These are phyloP conservation scores for Claviceps sp. DNA, from an alignment of 2,329 filamentous ascomycete genomes.

Conservation along the genomic window DNA sequence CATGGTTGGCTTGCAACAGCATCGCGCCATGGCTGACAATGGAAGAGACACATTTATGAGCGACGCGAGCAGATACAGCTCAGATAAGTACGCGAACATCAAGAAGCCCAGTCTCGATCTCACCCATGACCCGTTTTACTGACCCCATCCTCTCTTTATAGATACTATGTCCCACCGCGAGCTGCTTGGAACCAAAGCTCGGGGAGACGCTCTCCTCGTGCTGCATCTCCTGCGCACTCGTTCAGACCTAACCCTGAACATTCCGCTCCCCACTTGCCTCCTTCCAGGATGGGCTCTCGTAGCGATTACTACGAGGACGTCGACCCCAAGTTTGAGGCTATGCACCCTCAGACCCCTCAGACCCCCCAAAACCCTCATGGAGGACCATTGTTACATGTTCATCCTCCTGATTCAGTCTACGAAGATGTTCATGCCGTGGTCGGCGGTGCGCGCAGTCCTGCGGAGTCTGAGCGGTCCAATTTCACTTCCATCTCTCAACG, in stretches of 20 bases:
- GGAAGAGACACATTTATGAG: conserved; percentile 42
- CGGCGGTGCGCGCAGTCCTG: conserved; percentile 51
- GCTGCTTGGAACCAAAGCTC: conserved; percentile 39
- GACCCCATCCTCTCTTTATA: conserved; percentile 5
- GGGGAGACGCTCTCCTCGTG: conserved; percentile 29
- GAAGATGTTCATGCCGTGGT: conserved; percentile 46
- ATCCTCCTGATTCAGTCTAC: conserved; percentile 30
- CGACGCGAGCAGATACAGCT: conserved; percentile 59
- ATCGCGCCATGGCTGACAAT: conserved; percentile 14
- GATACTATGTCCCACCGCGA: conserved; percentile 42
- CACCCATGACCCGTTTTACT: background rate
- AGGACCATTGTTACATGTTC: conserved; percentile 14
- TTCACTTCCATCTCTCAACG: conserved; percentile 88
- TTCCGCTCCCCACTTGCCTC: conserved; percentile 21
- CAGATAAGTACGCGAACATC: conserved; percentile 44
- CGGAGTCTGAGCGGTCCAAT: conserved; percentile 64
- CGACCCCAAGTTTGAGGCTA: conserved; percentile 59
- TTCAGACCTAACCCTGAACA: conserved; percentile 22
- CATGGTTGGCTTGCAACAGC: conserved; percentile 59
- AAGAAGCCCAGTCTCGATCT: background rate
- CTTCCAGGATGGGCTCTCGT: conserved; percentile 17
- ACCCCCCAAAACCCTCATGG: conserved; percentile 26
- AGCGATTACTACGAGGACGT: conserved; percentile 81
- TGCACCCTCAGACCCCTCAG: background rate
- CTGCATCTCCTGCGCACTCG: conserved; percentile 31